Evolutionary conservation across 2,329 filamentous ascomycete genomes (phyloP).

Genomic region (Trichophyton benhamiae): DNA sequence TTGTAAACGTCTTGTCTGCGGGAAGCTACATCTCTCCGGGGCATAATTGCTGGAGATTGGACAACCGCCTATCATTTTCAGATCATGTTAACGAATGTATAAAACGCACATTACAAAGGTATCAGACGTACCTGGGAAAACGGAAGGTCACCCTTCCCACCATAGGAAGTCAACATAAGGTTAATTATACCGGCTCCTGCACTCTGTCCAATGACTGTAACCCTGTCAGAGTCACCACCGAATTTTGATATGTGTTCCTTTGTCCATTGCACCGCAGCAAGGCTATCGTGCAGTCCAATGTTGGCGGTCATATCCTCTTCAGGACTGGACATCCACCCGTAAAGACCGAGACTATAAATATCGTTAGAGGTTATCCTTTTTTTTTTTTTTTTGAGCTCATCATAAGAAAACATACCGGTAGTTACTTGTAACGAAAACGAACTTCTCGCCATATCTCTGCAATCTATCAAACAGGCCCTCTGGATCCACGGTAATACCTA

Average conservation of each 20-base stretch:
- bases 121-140: background rate
- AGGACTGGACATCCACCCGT: constrained; percentile 6
- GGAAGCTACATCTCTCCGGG: background rate
- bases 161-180: constrained; percentile 4
- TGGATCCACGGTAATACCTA: background rate
- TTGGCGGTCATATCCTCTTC: constrained; percentile 8
- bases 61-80: background rate
- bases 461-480: constrained; percentile 7
- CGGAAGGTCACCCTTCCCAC: background rate
- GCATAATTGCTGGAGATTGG: background rate
- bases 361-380: background rate
- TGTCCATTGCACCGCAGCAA: constrained; percentile 9
- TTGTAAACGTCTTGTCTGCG: constrained; percentile 1
- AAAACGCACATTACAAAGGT: background rate
- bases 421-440: constrained; percentile 11
- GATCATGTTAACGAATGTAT: background rate
- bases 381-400: background rate
- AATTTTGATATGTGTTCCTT: constrained; percentile 9
- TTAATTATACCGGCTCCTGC: constrained; percentile 7
- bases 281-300: constrained; percentile 8
- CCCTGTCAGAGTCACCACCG: constrained; percentile 8
- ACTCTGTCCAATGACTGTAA: constrained; percentile 9
- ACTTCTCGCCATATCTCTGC: background rate
- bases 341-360: constrained; percentile 7
- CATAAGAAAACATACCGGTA: constrained; percentile 4